These are phyloP conservation scores for Tolypocladium ovalisporum DNA, from an alignment of 2,329 filamentous ascomycete genomes.

Conservation along the genomic window DNA sequence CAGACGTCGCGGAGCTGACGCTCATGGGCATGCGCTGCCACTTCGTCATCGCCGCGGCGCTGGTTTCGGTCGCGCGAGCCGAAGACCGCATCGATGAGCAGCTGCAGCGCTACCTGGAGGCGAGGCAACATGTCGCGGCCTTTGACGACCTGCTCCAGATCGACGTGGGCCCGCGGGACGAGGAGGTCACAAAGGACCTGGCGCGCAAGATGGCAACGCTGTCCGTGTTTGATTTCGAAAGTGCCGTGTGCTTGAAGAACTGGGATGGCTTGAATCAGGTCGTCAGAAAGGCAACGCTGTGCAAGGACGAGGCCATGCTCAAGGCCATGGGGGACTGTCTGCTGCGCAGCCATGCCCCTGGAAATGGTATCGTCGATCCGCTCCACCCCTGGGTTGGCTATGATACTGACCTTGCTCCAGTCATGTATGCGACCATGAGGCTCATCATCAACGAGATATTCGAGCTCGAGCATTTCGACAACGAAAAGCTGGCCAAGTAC, in stretches of 20 bases:
- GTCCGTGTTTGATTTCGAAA: slow-evolving; percentile 71
- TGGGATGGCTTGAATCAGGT: slow-evolving; percentile 57
- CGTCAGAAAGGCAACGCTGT: slow-evolving; percentile 38
- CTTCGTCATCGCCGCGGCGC: slow-evolving; percentile 49
- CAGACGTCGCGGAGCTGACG: slow-evolving; percentile 34
- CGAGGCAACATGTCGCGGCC: slow-evolving; percentile 47
- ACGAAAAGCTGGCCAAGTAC: slow-evolving; percentile 58
- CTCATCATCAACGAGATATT: slow-evolving; percentile 62
- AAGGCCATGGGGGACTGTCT: slow-evolving; percentile 58
- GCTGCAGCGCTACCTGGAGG: slow-evolving; percentile 49
- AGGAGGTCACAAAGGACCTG: slow-evolving; percentile 39
- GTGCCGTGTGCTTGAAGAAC: slow-evolving; percentile 50
- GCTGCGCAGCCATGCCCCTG: slow-evolving; percentile 40
- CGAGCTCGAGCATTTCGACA: slow-evolving; percentile 43
- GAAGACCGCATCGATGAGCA: slow-evolving; percentile 38
- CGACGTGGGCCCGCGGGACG: slow-evolving; percentile 26
- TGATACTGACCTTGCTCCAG: slow-evolving; percentile 17
- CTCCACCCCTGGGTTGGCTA: neutral
- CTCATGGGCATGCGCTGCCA: slow-evolving; percentile 58
- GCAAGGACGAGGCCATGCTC: slow-evolving; percentile 34
- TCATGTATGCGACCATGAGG: slow-evolving; percentile 43
- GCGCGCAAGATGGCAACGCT: slow-evolving; percentile 53
- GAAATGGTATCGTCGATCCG: slow-evolving; percentile 28
- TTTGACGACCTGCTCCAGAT: slow-evolving; percentile 41
- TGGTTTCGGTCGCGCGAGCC: slow-evolving; percentile 39